Evolutionary conservation across 148 eudicot species (phyloP), one percentile per base, ranked within the genome.

Genomic region (Heliamphora exappendiculata): DNA sequence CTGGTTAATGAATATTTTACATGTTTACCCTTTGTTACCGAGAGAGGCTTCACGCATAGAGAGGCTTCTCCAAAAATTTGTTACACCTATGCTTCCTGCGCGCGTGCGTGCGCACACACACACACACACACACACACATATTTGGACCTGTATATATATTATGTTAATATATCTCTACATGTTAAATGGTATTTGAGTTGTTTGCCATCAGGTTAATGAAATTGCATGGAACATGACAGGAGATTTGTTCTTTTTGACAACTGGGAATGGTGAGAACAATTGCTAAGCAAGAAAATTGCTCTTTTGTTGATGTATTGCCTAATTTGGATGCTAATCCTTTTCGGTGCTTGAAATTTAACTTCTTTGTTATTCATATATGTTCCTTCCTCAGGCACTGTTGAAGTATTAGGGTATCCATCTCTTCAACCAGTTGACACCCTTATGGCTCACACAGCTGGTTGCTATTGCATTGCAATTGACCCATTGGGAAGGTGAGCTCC

Each of bases 391-490:
- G 98, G 98, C 75, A 92, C 96, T 31, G 93, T 94, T 33, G 98
- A 94, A 91, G 98, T 94, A 60, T 86, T 94, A 51, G 87, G 92
- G 77, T 94, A 92, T 78, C 98, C 98, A 51, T 90, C 97, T 78
- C 93, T 94, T 57, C 82, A 70, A 77, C 88, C 86, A n/a, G 91
- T 94, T 78, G 91, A 85, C 81, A 94, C 97, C 75, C 95, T 94
- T 74, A 84, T 83, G 82, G 98, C 98, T 82, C 98, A 94, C 79
- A 94, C 98, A 70, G 98, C 97, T 84, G 98, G 98, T 85, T 94
- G 98, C 79, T 94, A 94, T 82, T 94, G 98, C 82, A 92, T 94
- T 81, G 97, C 96, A 64, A 94, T 89, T 74, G 98, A 94, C 59
- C 98, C 98, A 58, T 67, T 87, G 31, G 98, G 98, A 82, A 94